Conservation (phyloP, 768 basidiomycete species). For the Amyloporia xantha region DNA sequence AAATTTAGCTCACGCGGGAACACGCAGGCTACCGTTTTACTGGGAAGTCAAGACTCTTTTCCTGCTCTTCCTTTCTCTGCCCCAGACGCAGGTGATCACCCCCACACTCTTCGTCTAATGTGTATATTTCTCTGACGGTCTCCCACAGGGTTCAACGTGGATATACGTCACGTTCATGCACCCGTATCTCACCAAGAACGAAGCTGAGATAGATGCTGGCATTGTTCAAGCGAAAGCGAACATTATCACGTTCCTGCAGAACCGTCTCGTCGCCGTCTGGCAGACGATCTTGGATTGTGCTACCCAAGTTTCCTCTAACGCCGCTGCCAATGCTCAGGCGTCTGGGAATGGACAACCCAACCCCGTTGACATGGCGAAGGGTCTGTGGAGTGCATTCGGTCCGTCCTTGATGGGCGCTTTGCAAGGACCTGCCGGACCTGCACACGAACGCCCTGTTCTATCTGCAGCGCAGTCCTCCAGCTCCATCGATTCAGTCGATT, state of each 20-base stretch:
- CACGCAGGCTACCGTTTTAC: conserved; percentile 64
- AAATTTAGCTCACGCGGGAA: conserved; percentile 3
- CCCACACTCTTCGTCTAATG: not conserved
- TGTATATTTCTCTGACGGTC: not conserved
- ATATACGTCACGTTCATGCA: conserved; percentile 54
- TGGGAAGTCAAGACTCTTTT: conserved; percentile 68
- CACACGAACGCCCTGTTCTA: conserved; percentile 2
- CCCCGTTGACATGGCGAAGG: conserved; percentile 16
- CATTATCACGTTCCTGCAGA: conserved; percentile 46
- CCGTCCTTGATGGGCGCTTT: conserved; percentile 31
- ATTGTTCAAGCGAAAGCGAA: conserved; percentile 51
- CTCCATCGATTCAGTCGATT: conserved; percentile 13
- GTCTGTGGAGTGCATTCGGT: conserved; percentile 32
- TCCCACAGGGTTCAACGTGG: conserved; percentile 55
- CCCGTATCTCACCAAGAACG: conserved; percentile 55
- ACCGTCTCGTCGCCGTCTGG: conserved; percentile 42
- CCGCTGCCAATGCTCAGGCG: conserved; percentile 15
- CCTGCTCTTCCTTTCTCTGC: conserved; percentile 60
- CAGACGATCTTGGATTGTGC: conserved; percentile 38
- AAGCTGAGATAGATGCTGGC: conserved; percentile 52
- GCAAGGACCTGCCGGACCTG: conserved; percentile 10
- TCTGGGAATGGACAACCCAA: conserved; percentile 21
- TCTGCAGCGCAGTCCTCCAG: conserved; percentile 12
- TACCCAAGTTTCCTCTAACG: conserved; percentile 31
- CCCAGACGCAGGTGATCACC: conserved; percentile 52